A percentile compares a stretch with the other conserved stretches of the same genome.
Conservation (phyloP, 305 asterid species). For the Solanum aculeatissimum region DNA sequence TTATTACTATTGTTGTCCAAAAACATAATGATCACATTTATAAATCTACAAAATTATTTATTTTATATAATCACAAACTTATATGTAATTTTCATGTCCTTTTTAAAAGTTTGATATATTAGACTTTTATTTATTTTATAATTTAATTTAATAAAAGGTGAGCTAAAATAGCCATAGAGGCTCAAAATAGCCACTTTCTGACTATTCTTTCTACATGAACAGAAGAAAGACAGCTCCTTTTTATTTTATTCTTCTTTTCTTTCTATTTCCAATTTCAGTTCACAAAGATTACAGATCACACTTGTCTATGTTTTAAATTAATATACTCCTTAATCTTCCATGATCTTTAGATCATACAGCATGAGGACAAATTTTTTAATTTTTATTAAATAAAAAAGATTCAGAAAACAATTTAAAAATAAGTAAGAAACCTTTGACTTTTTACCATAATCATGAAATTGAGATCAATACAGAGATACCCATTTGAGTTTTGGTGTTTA, state of each 20-base stretch:
- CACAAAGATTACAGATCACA: not conserved
- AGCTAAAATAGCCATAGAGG: not conserved
- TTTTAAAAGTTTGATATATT: not conserved
- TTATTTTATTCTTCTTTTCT: not conserved
- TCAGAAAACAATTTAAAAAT: not conserved
- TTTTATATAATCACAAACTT: not conserved
- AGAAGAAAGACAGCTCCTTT: not conserved
- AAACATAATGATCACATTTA: not conserved
- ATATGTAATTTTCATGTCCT: not conserved
- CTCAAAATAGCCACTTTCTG: not conserved
- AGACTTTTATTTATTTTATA: not conserved
- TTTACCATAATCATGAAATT: constrained; percentile 2
- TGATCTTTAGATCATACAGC: not conserved
- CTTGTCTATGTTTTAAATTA: not conserved
- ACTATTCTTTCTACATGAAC: not conserved
- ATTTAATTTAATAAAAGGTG: not conserved
- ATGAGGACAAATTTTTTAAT: not conserved
- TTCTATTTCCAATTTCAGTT: not conserved
- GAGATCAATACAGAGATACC: not conserved
- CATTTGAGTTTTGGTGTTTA: constrained; percentile 17
- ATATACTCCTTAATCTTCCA: not conserved
- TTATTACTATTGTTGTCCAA: not conserved
- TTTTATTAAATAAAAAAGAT: not conserved
- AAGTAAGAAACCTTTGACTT: not conserved
- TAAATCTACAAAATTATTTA: not conserved